Evolutionary conservation across 805 yeast genomes (phyloP), one percentile per base, ranked within the genome.

Genomic region (Ascoidea tarda): DNA sequence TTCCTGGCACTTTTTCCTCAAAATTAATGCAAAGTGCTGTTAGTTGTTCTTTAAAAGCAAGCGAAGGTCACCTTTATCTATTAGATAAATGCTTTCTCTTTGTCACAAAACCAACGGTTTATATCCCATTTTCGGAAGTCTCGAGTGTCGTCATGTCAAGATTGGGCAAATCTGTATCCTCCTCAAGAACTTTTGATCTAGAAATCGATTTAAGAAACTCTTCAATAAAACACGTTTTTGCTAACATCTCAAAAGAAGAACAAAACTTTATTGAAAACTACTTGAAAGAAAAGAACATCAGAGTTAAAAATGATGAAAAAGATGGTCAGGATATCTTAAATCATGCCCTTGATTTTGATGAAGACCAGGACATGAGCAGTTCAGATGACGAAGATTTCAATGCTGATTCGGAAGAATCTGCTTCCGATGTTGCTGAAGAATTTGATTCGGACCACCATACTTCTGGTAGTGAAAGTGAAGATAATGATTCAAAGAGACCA

Each of bases 61-160:
- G 87, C 50, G 98, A 93, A 71, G 98, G 99, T 33, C 85, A 89
- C 60, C 69, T 93, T 55, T 93, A 87, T 66, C 88, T 95, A n/a
- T 75, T 93, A 54, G 99, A 93, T 58, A 86, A 87, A 68, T 86
- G 96, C 53, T 79, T 93, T 63, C 69, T 93, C 57, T 91, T 93
- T 64, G 83, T 91, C 49, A 89, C 96, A 31, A 93, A 93, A 66
- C 96, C 99, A 48, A 89, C 97, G 0, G 79, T 93, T 46, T 86
- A 86, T 66, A 86, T 93, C 58, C 96, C 97, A 53, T 85, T 79
- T 66, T 72, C 85, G 0, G 98, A 93, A 60, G 78, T 93, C 46
- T 72, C 82, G 51, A 76, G 74, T 46, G 81, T 93, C 38, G 80
- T 85, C 45, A 84, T 93, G 70, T 85, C 96, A 4, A 82, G 99